A percentile compares a stretch with the other conserved stretches of the same genome.
Evolutionary conservation across 768 basidiomycete genomes (phyloP).

Genomic region (Boletus vinaceobasis): DNA sequence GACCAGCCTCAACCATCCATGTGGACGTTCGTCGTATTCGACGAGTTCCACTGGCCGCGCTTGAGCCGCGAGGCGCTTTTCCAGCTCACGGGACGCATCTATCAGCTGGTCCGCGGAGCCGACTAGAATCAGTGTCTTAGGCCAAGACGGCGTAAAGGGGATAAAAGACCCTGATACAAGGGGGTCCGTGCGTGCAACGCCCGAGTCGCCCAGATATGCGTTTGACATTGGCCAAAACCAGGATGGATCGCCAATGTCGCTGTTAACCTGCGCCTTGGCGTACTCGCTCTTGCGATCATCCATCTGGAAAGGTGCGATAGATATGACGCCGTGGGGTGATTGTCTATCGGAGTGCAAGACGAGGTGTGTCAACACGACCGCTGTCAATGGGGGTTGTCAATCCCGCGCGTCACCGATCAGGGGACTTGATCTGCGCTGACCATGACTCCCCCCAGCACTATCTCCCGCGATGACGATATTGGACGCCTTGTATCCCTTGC

Average conservation of each 20-base stretch:
- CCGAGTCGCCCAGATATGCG: constrained; percentile 13
- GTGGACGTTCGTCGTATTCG: constrained; percentile 23
- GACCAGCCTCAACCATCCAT: constrained; percentile 22
- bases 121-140: constrained; percentile 20
- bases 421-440: constrained; percentile 5
- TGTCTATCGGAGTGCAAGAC: constrained; percentile 50
- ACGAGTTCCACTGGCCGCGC: constrained; percentile 17
- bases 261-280: not conserved
- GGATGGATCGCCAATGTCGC: not conserved
- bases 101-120: constrained; percentile 16
- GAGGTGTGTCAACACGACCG: constrained; percentile 26
- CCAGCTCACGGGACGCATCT: constrained; percentile 9
- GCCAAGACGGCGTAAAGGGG: constrained; percentile 18
- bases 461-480: constrained; percentile 23
- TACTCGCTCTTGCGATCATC: not conserved
- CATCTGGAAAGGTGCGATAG: constrained; percentile 46
- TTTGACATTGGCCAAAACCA: not conserved
- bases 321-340: constrained; percentile 52
- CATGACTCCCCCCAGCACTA: constrained; percentile 26
- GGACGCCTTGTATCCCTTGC: constrained; percentile 18
- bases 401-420: no score
- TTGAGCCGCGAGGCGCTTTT: not conserved
- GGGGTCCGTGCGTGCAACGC: constrained; percentile 11
- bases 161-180: constrained; percentile 16
- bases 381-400: constrained; percentile 2